These are phyloP conservation scores for Pleodorina starrii DNA, from an alignment of 139 green algal genomes.

Conservation along the genomic window DNA sequence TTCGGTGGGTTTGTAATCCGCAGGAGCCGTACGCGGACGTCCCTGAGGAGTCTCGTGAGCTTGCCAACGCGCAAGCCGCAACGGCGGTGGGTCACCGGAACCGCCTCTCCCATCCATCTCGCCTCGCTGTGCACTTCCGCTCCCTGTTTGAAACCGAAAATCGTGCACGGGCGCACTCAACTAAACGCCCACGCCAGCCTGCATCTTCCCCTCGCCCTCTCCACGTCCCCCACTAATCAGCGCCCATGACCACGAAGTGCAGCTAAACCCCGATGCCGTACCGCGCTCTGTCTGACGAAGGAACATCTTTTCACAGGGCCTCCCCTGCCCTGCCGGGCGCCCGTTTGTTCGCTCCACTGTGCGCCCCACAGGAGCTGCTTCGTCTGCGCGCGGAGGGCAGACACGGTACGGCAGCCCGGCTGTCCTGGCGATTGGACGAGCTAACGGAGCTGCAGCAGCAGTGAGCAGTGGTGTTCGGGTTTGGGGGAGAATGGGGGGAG, in stretches of 20 bases:
- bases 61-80: not conserved
- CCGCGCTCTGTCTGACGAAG: not conserved
- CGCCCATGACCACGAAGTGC: not conserved
- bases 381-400: not conserved
- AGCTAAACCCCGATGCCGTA: not conserved
- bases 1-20: not conserved
- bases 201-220: not conserved
- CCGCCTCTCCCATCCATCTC: not conserved
- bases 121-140: not conserved
- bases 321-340: not conserved
- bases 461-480: too few relatives aligned
- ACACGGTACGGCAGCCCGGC: not conserved
- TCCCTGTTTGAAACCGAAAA: not conserved
- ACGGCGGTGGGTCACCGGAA: not conserved
- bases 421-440: constrained; percentile 22
- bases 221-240: not conserved
- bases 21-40: constrained; percentile 30
- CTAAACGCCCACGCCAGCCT: not conserved
- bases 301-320: not conserved
- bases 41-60: not conserved
- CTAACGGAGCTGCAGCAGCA: not conserved
- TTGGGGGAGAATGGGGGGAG: too few relatives aligned
- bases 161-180: not conserved
- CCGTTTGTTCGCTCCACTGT: not conserved
- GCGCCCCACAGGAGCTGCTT: constrained; percentile 27